These are phyloP conservation scores for Boletus smithii DNA, from an alignment of 1,284 basidiomycete species.

Conservation along the genomic window DNA sequence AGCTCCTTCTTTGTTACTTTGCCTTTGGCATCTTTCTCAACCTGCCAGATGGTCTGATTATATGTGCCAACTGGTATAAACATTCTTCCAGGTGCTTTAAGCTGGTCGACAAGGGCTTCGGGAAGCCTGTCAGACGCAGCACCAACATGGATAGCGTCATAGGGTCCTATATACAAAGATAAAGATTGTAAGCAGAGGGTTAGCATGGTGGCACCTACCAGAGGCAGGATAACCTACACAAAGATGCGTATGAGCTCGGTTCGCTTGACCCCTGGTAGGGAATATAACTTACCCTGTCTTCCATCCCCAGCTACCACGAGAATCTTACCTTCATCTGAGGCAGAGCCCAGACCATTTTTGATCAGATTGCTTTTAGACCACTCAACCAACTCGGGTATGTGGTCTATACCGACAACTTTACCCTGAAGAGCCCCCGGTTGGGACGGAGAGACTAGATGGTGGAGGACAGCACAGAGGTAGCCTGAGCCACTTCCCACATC, in stretches of 20 bases:
- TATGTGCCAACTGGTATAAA: constrained; percentile 86
- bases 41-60: constrained; percentile 63
- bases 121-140: constrained; percentile 86
- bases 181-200: neutral
- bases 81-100: constrained; percentile 84
- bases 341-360: constrained; percentile 60
- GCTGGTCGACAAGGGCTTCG: constrained; percentile 70
- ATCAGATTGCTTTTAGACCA: constrained; percentile 69
- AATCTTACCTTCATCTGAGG: constrained; percentile 53
- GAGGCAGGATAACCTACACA: constrained; percentile 29
- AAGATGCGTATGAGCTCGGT: neutral
- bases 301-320: constrained; percentile 79
- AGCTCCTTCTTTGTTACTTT: constrained; percentile 63
- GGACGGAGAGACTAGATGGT: constrained; percentile 59
- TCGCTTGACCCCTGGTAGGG: neutral
- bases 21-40: constrained; percentile 80
- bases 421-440: constrained; percentile 41
- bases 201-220: constrained; percentile 19
- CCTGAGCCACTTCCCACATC: constrained; percentile 83
- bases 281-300: constrained; percentile 51
- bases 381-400: constrained; percentile 76
- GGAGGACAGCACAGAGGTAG: constrained; percentile 74
- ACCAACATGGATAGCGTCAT: constrained; percentile 91
- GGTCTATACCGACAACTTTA: constrained; percentile 88
- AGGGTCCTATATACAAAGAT: constrained; percentile 55